Base-by-base conservation (phyloP, 129 eudicot genomes). In the Helianthus tuberosus region DNA sequence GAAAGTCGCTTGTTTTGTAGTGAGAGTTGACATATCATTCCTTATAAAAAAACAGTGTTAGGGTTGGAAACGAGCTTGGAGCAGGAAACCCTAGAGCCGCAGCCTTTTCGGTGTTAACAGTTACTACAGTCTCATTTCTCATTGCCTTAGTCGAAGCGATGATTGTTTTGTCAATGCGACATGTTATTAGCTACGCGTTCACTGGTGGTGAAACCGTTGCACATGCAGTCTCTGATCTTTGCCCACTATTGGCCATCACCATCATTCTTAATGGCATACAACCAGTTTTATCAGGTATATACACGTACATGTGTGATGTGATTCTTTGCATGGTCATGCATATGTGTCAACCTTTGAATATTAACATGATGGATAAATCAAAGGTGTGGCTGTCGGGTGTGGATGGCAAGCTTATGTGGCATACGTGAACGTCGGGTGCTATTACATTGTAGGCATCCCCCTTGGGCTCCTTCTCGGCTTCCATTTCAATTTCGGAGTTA, bases 351-450 rank as follows among this genome's bases (percentile, higher is more conserved):
- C 43, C 15, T 65, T 25, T 23, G 17, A 4, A 38, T 38, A 36
- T 29, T 52, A 57, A 51, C 46, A 14, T 52, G 65, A 65, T 20
- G 15, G 7, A 23, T 43, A 11, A 23, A 52, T 50, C 51, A 73
- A 63, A 86, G 96, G 91, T 17, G 91, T 89, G 73, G 97, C 98
- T 4, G 98, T 93, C 13, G 96, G 98, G 13, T 88, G 97, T n/a
- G 97, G 96, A 71, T 94, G 98, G 96, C 98, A 94, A 83, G 82
- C 97, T 39, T 94, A 88, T 73, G 97, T 94, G 44, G 98, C 98
- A 0, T 90, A 94, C 48, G 97, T 93, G 55, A 93, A 93, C 11
- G 85, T 93, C 3, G 93, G 92, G 32, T 93, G 97, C 64, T 93
- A 90, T 77, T 93, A 93, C 68, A 65, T 83, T 1, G 97, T 93